phyloP scores from a whole-genome alignment of 495 filamentous ascomycete species.

The Penicillium turbatum region DNA sequence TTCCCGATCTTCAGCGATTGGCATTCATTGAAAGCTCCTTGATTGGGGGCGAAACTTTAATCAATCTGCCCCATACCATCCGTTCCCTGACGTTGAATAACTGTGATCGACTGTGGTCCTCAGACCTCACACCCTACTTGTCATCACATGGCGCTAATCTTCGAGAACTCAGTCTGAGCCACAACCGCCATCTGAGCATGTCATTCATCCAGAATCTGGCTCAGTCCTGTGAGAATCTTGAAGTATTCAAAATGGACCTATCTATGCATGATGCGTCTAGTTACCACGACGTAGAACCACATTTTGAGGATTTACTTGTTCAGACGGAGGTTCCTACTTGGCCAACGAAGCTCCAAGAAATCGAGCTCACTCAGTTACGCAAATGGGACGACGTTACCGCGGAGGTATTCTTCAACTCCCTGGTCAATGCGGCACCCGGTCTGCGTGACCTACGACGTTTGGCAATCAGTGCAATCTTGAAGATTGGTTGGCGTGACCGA shows the following conservation, averaged over 20 bases:
- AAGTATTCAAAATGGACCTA: conserved; percentile 67
- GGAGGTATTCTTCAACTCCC: conserved; percentile 68
- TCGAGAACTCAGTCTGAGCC: conserved; percentile 60
- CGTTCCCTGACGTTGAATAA: conserved; percentile 65
- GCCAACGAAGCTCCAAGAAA: conserved; percentile 61
- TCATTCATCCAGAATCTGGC: conserved; percentile 62
- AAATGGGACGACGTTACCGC: conserved; percentile 63
- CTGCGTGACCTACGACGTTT: conserved; percentile 63
- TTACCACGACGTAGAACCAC: conserved; percentile 65
- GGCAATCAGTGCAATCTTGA: conserved; percentile 65
- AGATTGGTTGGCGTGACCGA: conserved; percentile 73
- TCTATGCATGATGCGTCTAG: conserved; percentile 57
- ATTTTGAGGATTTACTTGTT: conserved; percentile 59
- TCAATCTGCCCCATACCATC: conserved; percentile 58
- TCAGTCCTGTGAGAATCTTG: conserved; percentile 60
- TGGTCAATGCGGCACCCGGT: conserved; percentile 61
- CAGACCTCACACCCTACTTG: conserved; percentile 57
- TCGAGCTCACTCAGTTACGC: conserved; percentile 71
- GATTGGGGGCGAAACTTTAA: conserved; percentile 56
- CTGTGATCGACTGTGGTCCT: conserved; percentile 62
- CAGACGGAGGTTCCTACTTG: conserved; percentile 63
- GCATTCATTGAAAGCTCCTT: conserved; percentile 64
- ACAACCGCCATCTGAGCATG: conserved; percentile 73
- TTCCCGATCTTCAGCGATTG: conserved; percentile 59
- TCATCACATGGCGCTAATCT: conserved; percentile 57